These are phyloP conservation scores for Quercus dentata DNA, from an alignment of 306 rosid species.

Conservation along the genomic window DNA sequence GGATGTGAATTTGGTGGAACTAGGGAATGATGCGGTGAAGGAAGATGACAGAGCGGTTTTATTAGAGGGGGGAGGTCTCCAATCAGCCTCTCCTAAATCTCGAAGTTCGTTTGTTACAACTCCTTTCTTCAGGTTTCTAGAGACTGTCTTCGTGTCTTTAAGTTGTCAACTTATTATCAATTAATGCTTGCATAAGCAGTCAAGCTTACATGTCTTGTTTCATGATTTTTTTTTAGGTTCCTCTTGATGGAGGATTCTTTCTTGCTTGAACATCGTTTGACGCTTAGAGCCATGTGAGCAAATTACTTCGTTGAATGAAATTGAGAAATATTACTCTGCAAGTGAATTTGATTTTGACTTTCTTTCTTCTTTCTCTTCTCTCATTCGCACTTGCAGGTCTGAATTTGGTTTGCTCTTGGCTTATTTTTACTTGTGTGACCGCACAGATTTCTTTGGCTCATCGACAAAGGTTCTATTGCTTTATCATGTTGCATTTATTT, in stretches of 20 bases:
- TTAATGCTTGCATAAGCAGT: slow-evolving; percentile 22
- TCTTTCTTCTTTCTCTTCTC: slow-evolving; percentile 6
- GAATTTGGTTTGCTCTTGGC: slow-evolving; percentile 77
- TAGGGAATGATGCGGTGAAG: slow-evolving; percentile 43
- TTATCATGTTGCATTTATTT: slow-evolving; percentile 6
- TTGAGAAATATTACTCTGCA: slow-evolving; percentile 1
- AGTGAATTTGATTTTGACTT: slow-evolving; percentile 19
- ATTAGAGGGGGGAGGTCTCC: slow-evolving; percentile 69
- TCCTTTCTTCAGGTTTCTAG: slow-evolving; percentile 55
- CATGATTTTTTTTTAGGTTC: slow-evolving; percentile 47
- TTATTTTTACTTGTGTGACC: slow-evolving; percentile 81
- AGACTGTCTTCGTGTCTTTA: background rate
- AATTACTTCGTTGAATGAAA: slow-evolving; percentile 5
- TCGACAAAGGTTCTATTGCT: slow-evolving; percentile 60
- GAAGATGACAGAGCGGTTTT: slow-evolving; percentile 73
- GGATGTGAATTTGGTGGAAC: slow-evolving; percentile 63
- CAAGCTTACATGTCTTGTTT: background rate
- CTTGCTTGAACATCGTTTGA: slow-evolving; percentile 81
- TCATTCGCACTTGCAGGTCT: slow-evolving; percentile 44
- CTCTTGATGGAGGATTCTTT: slow-evolving; percentile 71
- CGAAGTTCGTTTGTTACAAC: slow-evolving; percentile 44
- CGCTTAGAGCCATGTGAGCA: slow-evolving; percentile 92
- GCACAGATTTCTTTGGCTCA: slow-evolving; percentile 76
- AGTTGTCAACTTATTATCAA: slow-evolving; percentile 14
- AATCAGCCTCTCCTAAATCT: slow-evolving; percentile 55